These are phyloP conservation scores for Erodium moschatum DNA, from an alignment of 441 rosid genomes.

Conservation along the genomic window DNA sequence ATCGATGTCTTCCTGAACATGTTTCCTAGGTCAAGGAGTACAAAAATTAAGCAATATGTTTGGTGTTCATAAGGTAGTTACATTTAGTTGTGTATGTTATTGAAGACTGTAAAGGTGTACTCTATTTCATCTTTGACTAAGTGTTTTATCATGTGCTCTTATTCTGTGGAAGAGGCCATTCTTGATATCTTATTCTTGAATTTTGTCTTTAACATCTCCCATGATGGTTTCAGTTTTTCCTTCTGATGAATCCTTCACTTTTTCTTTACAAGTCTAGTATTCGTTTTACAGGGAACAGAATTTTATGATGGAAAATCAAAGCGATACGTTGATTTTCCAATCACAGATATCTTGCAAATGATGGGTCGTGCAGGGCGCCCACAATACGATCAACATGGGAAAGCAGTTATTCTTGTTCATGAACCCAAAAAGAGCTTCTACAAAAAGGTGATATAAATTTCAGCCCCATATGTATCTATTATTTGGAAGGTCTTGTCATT, in stretches of 20 bases:
- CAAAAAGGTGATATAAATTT: slow-evolving; percentile 57
- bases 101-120: background rate
- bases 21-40: background rate
- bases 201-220: background rate
- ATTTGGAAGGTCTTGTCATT: slow-evolving; percentile 13
- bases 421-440: slow-evolving; percentile 98
- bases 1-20: background rate
- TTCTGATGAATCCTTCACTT: slow-evolving; percentile 5
- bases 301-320: slow-evolving; percentile 91
- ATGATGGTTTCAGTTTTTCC: background rate
- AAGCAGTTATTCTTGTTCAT: slow-evolving; percentile 98
- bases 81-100: background rate
- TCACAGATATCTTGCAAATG: slow-evolving; percentile 98
- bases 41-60: background rate
- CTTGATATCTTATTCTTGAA: background rate
- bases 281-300: slow-evolving; percentile 76
- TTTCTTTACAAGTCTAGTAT: slow-evolving; percentile 4
- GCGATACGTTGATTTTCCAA: slow-evolving; percentile 96
- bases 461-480: slow-evolving; percentile 14
- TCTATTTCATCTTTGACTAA: background rate
- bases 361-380: slow-evolving; percentile 99
- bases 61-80: background rate
- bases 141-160: background rate
- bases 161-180: background rate
- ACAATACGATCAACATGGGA: slow-evolving; percentile 95